Conservation (phyloP, 345 rosid genomes). For the Pistacia atlantica region DNA sequence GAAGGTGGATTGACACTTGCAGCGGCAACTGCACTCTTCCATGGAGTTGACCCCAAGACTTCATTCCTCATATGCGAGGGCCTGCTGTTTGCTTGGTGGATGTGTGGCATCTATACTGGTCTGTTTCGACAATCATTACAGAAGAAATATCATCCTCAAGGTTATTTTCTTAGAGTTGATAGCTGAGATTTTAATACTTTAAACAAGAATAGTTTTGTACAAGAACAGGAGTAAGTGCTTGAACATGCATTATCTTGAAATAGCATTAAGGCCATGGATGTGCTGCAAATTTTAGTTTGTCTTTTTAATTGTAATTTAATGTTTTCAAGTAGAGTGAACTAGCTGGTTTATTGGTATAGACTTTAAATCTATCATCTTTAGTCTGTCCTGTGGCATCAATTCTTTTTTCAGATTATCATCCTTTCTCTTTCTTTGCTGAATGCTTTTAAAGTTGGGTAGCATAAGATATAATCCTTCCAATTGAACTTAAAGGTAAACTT, state of each 20-base stretch:
- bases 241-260: neutral
- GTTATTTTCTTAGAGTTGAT: constrained; percentile 28
- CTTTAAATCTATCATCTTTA: neutral
- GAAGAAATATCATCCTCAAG: constrained; percentile 90
- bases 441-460: neutral
- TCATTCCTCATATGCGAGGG: constrained; percentile 74
- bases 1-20: constrained; percentile 89
- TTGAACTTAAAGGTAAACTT: neutral
- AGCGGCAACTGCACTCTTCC: constrained; percentile 59
- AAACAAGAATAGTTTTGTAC: neutral
- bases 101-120: constrained; percentile 85
- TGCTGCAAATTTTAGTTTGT: neutral
- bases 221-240: neutral
- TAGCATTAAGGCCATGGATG: too few relatives aligned
- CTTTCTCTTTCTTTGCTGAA: neutral
- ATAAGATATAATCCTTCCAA: neutral
- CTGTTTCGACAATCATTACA: constrained; percentile 77
- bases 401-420: neutral
- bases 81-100: constrained; percentile 84
- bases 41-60: constrained; percentile 82
- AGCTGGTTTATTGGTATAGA: neutral
- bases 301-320: neutral
- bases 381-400: neutral
- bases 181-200: neutral
- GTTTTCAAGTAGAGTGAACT: neutral